phyloP scores from a whole-genome alignment of 2,329 filamentous ascomycete genomes.

The Sclerotinia glacialis region DNA sequence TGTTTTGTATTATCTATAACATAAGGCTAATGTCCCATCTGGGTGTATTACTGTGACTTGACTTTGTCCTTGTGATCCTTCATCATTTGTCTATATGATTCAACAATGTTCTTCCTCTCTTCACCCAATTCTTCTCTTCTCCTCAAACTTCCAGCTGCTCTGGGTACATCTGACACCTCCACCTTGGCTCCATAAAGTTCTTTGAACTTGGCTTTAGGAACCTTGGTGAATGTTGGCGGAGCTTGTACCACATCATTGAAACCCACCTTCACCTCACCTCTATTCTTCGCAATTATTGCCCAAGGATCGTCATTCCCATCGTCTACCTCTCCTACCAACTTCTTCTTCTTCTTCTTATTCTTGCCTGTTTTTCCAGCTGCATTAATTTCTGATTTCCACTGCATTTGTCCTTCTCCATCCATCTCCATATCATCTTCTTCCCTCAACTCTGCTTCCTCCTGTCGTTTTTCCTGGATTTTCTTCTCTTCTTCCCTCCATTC shows the following conservation, averaged over 20 bases:
- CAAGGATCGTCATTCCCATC: constrained; percentile 41
- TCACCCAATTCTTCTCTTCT: constrained; percentile 70
- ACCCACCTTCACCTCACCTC: constrained; percentile 34
- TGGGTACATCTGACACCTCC: constrained; percentile 66
- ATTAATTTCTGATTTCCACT: constrained; percentile 61
- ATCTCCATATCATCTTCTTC: constrained; percentile 38
- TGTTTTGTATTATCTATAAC: neutral
- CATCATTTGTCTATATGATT: constrained; percentile 71
- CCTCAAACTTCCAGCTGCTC: constrained; percentile 66
- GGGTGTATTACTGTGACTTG: constrained; percentile 4
- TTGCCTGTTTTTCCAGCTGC: constrained; percentile 32
- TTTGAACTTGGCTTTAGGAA: constrained; percentile 40
- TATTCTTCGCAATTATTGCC: constrained; percentile 35
- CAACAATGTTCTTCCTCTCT: constrained; percentile 67
- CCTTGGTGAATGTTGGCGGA: constrained; percentile 38
- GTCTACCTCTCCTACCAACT: constrained; percentile 46
- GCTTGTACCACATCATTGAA: constrained; percentile 43
- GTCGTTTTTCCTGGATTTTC: constrained; percentile 43
- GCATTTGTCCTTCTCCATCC: constrained; percentile 42
- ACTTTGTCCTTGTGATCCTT: constrained; percentile 42
- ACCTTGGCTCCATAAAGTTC: constrained; percentile 59
- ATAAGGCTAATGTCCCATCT: neutral
- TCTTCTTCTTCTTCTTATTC: constrained; percentile 35
- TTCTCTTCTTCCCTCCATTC: constrained; percentile 70
- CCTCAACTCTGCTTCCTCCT: constrained; percentile 35